Evolutionary conservation across 768 basidiomycete species (phyloP).

Genomic region (Boletus rufocinnamomeus): DNA sequence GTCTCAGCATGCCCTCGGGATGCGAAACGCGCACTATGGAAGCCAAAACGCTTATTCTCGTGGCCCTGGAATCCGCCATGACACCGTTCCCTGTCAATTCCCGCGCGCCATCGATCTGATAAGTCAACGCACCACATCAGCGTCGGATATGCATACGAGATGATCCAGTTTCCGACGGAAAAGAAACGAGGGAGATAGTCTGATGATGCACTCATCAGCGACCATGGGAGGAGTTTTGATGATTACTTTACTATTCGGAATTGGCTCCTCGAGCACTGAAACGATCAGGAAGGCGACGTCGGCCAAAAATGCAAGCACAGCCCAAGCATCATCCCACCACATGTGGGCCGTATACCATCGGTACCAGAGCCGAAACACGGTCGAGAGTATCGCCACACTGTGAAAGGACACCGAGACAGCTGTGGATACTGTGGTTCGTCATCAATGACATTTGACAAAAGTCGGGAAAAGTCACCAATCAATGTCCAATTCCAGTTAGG

Average conservation of each 20-base stretch:
- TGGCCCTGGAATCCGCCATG: constrained; percentile 17
- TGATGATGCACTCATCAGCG: constrained; percentile 1
- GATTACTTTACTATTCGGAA: constrained; percentile 5
- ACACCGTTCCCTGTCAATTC: not conserved
- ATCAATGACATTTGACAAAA: not conserved
- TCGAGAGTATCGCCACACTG: constrained; percentile 21
- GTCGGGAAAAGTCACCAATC: constrained; percentile 13
- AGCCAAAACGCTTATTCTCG: constrained; percentile 28
- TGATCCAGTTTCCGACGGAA: constrained; percentile 10
- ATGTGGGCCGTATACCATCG: constrained; percentile 17
- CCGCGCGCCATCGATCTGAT: not conserved
- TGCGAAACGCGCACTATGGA: constrained; percentile 26
- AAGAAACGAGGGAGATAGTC: constrained; percentile 11
- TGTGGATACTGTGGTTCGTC: constrained; percentile 3
- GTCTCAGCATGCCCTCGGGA: constrained; percentile 14
- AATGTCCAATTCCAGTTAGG: constrained; percentile 14
- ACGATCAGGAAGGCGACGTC: constrained; percentile 14
- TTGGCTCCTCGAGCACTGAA: constrained; percentile 10
- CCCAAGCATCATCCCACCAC: constrained; percentile 25
- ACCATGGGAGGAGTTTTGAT: not conserved
- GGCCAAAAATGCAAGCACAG: constrained; percentile 16
- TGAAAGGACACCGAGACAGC: constrained; percentile 23
- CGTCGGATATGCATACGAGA: constrained; percentile 21
- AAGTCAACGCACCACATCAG: constrained; percentile 18
- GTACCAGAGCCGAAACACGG: constrained; percentile 28